Percentiles rank a stretch among this genome's conserved stretches.
Evolutionary conservation across 768 basidiomycete genomes (phyloP).

Genomic region (Suillus luteus): DNA sequence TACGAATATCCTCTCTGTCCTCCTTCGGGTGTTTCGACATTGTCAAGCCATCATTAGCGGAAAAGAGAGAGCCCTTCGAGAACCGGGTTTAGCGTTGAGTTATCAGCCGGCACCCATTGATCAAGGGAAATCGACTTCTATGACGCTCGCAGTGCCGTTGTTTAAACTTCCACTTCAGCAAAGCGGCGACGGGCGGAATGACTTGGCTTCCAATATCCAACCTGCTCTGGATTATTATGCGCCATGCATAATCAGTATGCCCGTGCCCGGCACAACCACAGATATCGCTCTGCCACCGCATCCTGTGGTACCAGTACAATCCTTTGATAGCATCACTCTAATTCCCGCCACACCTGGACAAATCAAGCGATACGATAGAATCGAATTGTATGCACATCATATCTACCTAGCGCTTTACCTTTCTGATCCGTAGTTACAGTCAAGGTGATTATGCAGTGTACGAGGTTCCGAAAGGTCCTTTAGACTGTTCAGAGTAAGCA

Average conservation of each 20-base stretch:
- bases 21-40: background rate
- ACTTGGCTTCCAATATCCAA: background rate
- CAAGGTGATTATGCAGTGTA: background rate
- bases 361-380: background rate
- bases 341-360: background rate
- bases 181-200: background rate
- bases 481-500: constrained; percentile 6
- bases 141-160: background rate
- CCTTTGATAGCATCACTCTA: background rate
- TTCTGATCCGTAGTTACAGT: background rate
- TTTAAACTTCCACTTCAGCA: background rate
- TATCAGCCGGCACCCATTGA: background rate
- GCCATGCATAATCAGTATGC: background rate
- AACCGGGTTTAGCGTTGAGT: background rate
- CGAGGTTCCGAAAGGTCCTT: background rate
- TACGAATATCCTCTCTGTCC: background rate
- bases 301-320: background rate
- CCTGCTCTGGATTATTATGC: background rate
- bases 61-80: background rate
- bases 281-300: background rate
- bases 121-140: background rate
- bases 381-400: background rate
- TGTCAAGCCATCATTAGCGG: background rate
- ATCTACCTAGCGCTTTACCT: background rate
- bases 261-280: background rate